These are phyloP conservation scores for Backusella circina DNA, from an alignment of 192 early-diverging fungal genomes.

Conservation along the genomic window DNA sequence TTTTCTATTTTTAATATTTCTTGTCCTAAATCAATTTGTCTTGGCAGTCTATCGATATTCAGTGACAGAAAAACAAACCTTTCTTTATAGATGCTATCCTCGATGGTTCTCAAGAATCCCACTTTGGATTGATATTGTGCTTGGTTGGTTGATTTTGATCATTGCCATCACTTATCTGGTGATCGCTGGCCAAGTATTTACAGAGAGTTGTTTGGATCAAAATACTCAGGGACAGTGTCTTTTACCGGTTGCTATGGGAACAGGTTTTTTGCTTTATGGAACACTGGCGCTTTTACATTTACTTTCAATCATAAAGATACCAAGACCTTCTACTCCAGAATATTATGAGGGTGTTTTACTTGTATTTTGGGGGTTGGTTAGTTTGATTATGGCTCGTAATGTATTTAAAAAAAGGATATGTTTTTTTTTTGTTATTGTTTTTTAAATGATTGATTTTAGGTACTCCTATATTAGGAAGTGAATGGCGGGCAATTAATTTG, in stretches of 20 bases:
- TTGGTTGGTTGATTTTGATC: slow-evolving; percentile 10
- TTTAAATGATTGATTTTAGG: background rate
- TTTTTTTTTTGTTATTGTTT: background rate
- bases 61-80: background rate
- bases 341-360: slow-evolving; percentile 38
- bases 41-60: background rate
- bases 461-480: slow-evolving; percentile 8
- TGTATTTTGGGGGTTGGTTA: slow-evolving; percentile 41
- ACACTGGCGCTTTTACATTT: slow-evolving; percentile 43
- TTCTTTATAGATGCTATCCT: background rate
- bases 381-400: slow-evolving; percentile 22
- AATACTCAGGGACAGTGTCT: slow-evolving; percentile 28
- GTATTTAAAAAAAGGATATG: background rate
- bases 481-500: slow-evolving; percentile 36
- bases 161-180: slow-evolving; percentile 8
- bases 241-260: slow-evolving; percentile 39
- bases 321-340: slow-evolving; percentile 35
- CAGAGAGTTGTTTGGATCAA: background rate
- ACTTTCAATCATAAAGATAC: slow-evolving; percentile 31
- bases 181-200: background rate
- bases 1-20: background rate
- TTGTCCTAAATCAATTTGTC: background rate
- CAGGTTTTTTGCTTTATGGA: slow-evolving; percentile 40
- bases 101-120: slow-evolving; percentile 2
- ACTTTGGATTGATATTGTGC: background rate